Evolutionary conservation across 2,329 filamentous ascomycete genomes (phyloP).

Genomic region (Diaporthe capsici): DNA sequence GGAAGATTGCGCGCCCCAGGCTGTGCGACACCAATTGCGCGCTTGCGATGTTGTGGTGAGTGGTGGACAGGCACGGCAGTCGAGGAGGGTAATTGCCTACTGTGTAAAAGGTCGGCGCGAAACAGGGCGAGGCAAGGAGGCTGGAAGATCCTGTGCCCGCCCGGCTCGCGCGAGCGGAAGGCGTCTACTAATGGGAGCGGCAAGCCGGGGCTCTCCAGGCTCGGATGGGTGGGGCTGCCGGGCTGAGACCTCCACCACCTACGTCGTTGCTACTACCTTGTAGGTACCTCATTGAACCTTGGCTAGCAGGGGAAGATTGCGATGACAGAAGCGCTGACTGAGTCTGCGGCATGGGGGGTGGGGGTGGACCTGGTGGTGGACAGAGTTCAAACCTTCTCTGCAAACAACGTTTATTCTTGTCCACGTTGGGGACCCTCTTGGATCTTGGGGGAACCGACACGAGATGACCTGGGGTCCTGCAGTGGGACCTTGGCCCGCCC

Average conservation of each 20-base stretch:
- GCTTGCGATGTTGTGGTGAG: slow-evolving; percentile 20
- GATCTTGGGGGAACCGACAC: slow-evolving; percentile 6
- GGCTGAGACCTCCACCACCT: slow-evolving; percentile 32
- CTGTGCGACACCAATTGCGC: slow-evolving; percentile 39
- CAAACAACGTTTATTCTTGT: slow-evolving; percentile 1
- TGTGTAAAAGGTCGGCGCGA: slow-evolving; percentile 32
- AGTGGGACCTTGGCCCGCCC: slow-evolving; percentile 15
- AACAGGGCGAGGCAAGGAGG: slow-evolving; percentile 28
- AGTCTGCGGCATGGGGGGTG: not conserved
- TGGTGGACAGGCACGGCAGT: slow-evolving; percentile 30
- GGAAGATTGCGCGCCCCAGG: slow-evolving; percentile 9
- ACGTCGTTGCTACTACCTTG: slow-evolving; percentile 22
- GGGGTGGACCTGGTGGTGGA: slow-evolving; percentile 11
- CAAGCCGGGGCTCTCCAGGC: slow-evolving; percentile 24
- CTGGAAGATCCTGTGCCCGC: slow-evolving; percentile 24
- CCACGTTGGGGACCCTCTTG: not conserved
- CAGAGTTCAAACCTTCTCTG: slow-evolving; percentile 31
- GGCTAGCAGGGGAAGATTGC: slow-evolving; percentile 20
- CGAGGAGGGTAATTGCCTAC: not conserved
- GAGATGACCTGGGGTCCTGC: slow-evolving; percentile 9
- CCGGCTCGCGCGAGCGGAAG: slow-evolving; percentile 36
- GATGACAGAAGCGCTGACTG: slow-evolving; percentile 29
- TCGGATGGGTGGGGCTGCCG: slow-evolving; percentile 32
- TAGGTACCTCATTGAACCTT: slow-evolving; percentile 20
- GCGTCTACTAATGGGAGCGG: slow-evolving; percentile 33